Evolutionary conservation across 1,139 yeast species (phyloP).

Genomic region (Yamadazyma atlantica): DNA sequence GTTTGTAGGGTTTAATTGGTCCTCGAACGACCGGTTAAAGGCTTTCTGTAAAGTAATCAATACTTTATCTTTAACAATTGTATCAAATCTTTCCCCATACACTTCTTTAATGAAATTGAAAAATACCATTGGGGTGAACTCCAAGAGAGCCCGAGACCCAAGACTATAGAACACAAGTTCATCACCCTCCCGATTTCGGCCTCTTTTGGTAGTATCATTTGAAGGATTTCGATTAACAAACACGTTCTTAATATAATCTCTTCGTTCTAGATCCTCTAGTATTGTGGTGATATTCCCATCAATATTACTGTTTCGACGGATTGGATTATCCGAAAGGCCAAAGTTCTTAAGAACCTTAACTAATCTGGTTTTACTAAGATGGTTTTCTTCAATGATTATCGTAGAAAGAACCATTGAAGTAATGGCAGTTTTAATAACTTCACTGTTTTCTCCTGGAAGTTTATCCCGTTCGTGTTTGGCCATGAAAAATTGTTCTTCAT

Average conservation of each 20-base stretch:
- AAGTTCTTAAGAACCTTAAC: constrained; percentile 22
- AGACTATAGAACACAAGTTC: constrained; percentile 25
- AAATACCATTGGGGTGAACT: constrained; percentile 33
- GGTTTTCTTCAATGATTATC: constrained; percentile 36
- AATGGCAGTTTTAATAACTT: constrained; percentile 32
- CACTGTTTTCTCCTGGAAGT: constrained; percentile 23
- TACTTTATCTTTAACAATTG: constrained; percentile 20
- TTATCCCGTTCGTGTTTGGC: constrained; percentile 11
- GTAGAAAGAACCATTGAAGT: constrained; percentile 25
- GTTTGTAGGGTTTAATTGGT: constrained; percentile 3
- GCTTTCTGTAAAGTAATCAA: constrained; percentile 29
- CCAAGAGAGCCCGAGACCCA: constrained; percentile 35
- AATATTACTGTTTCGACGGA: constrained; percentile 23
- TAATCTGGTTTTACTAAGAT: constrained; percentile 29
- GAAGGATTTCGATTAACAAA: constrained; percentile 2
- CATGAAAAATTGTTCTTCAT: constrained; percentile 19
- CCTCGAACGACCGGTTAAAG: constrained; percentile 7
- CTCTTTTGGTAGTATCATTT: no score
- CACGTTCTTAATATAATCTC: constrained; percentile 30
- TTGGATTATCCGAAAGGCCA: constrained; percentile 28
- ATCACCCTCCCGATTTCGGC: constrained; percentile 10
- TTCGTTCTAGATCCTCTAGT: constrained; percentile 29
- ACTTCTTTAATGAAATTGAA: constrained; percentile 25
- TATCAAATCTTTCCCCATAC: constrained; percentile 28
- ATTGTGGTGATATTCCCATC: constrained; percentile 25